Conservation (phyloP, 2,329 filamentous ascomycete species). For the Sporothrix humicola region DNA sequence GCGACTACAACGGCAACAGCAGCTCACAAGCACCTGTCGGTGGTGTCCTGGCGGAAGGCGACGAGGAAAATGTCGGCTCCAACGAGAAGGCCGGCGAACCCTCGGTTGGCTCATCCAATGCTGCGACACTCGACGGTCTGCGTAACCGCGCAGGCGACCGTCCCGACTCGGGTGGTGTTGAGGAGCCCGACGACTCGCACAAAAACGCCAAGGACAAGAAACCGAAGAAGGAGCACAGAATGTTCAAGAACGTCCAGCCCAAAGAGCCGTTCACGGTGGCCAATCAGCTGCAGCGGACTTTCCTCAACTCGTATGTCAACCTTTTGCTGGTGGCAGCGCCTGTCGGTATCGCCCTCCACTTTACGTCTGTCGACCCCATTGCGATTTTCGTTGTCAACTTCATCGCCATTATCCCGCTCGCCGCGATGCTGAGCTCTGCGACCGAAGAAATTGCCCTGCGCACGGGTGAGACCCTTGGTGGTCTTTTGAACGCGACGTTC, state of each 20-base stretch:
- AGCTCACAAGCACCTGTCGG: conserved; percentile 10
- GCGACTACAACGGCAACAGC: background rate
- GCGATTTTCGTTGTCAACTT: conserved; percentile 89
- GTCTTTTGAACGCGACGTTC: conserved; percentile 87
- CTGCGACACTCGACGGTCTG: conserved; percentile 34
- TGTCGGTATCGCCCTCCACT: conserved; percentile 74
- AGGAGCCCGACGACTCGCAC: conserved; percentile 37
- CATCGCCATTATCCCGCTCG: conserved; percentile 86
- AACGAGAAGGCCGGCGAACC: conserved; percentile 22
- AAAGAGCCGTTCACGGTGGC: conserved; percentile 62
- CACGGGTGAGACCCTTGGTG: conserved; percentile 84
- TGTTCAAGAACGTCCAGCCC: conserved; percentile 56
- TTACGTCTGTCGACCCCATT: conserved; percentile 59
- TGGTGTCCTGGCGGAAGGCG: conserved; percentile 23
- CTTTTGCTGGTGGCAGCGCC: conserved; percentile 78
- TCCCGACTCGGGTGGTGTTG: background rate
- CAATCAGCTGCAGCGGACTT: conserved; percentile 73
- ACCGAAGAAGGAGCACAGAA: conserved; percentile 45
- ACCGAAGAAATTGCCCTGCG: conserved; percentile 87
- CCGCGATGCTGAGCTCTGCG: conserved; percentile 79
- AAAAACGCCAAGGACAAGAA: conserved; percentile 50
- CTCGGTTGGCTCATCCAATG: conserved; percentile 31
- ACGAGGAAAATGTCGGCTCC: background rate
- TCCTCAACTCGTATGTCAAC: conserved; percentile 88
- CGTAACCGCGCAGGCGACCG: conserved; percentile 42